These are phyloP conservation scores for Sordariomycetes sp. DNA, from an alignment of 2,329 filamentous ascomycete species.

Conservation along the genomic window DNA sequence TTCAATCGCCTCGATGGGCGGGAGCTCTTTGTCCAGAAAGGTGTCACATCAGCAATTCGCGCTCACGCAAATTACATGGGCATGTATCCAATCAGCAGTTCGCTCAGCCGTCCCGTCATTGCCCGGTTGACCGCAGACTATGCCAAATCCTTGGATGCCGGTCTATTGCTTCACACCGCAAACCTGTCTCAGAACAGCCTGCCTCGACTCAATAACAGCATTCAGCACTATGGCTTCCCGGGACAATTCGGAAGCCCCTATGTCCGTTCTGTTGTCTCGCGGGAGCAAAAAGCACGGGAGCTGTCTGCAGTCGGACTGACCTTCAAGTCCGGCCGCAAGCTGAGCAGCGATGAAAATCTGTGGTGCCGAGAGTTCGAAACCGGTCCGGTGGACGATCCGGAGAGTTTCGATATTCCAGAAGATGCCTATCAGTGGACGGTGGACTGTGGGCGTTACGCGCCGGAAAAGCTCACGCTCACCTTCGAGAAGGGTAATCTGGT, in stretches of 20 bases:
- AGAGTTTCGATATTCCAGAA: conserved; percentile 3
- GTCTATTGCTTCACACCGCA: conserved; percentile 5
- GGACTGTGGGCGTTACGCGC: neutral
- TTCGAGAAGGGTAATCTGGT: conserved; percentile 3
- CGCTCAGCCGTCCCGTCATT: conserved; percentile 3
- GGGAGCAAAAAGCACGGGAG: conserved; percentile 3
- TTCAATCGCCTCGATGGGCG: conserved; percentile 3
- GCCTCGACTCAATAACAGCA: conserved; percentile 5
- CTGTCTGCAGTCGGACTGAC: conserved; percentile 4
- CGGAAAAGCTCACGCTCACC: conserved; percentile 1
- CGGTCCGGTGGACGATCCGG: conserved; percentile 3
- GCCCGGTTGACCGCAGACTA: conserved; percentile 2
- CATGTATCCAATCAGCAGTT: conserved; percentile 4
- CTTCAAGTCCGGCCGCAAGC: conserved; percentile 4
- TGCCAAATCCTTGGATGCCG: conserved; percentile 2
- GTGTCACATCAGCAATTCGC: conserved; percentile 3
- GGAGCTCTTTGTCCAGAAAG: conserved; percentile 3
- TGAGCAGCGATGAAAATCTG: conserved; percentile 4
- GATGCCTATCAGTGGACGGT: conserved; percentile 4
- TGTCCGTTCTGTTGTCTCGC: conserved; percentile 3
- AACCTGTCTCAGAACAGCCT: conserved; percentile 6
- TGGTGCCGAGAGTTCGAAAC: conserved; percentile 3
- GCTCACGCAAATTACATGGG: conserved; percentile 4
- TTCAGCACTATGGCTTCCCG: conserved; percentile 4
- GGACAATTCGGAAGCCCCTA: conserved; percentile 4